Conservation (phyloP, 2,329 filamentous ascomycete species). For the Plectosphaerella sp. region DNA sequence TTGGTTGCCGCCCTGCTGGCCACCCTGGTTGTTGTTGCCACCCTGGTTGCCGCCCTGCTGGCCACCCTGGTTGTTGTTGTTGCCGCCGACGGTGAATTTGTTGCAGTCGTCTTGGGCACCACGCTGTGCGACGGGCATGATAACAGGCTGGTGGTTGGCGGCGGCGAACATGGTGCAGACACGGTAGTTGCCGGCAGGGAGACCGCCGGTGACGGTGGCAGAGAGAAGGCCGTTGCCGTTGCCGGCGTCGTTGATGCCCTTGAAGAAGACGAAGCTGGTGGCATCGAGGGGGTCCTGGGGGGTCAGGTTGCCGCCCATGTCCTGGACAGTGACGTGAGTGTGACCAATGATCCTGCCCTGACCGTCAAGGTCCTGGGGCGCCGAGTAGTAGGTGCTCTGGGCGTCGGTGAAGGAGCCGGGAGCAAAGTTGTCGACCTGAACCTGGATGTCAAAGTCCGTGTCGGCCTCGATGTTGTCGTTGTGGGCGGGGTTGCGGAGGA, state of each 20-base stretch:
- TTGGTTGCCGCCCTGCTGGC: constrained; percentile 14
- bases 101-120: constrained; percentile 61
- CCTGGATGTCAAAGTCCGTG: constrained; percentile 46
- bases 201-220: constrained; percentile 51
- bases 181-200: constrained; percentile 60
- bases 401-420: constrained; percentile 60
- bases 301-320: constrained; percentile 45
- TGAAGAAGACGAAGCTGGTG: constrained; percentile 56
- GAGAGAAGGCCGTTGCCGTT: constrained; percentile 50
- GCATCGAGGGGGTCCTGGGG: constrained; percentile 49
- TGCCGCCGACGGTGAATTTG: constrained; percentile 14
- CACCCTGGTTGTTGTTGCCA: constrained; percentile 7
- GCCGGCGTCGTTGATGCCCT: constrained; percentile 60
- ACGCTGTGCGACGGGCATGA: constrained; percentile 64
- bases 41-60: constrained; percentile 5
- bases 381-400: constrained; percentile 55
- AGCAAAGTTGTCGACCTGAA: constrained; percentile 48
- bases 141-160: constrained; percentile 62
- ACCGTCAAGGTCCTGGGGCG: constrained; percentile 48
- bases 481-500: constrained; percentile 50
- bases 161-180: constrained; percentile 59
- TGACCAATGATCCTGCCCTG: constrained; percentile 51
- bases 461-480: constrained; percentile 41
- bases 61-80: constrained; percentile 5
- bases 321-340: constrained; percentile 56